Evolutionary conservation across 2,329 filamentous ascomycete genomes (phyloP).

Genomic region (Curvularia eragrostidis): DNA sequence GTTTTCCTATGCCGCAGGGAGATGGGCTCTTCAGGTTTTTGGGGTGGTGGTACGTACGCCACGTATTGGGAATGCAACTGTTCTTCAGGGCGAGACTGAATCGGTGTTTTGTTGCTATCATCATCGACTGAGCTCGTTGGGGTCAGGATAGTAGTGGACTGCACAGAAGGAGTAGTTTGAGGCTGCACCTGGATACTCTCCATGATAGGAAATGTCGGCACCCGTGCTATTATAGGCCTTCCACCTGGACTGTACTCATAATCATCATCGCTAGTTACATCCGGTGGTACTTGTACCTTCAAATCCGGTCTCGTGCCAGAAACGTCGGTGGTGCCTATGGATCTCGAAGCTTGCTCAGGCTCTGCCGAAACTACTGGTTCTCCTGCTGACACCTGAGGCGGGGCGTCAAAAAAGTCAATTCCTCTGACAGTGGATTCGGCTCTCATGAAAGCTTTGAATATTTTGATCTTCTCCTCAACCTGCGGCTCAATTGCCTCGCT

Average conservation of each 20-base stretch:
- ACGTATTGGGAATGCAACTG: constrained; percentile 38
- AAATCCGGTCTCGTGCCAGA: constrained; percentile 24
- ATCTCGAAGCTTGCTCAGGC: constrained; percentile 3
- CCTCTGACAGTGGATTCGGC: constrained; percentile 47
- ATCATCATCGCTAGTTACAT: constrained; percentile 26
- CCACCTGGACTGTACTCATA: constrained; percentile 61
- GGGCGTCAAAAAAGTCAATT: constrained; percentile 52
- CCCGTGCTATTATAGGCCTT: constrained; percentile 53
- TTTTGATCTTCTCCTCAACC: constrained; percentile 61
- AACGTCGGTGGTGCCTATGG: constrained; percentile 12
- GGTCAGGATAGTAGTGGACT: constrained; percentile 42
- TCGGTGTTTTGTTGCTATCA: constrained; percentile 39
- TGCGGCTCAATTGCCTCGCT: constrained; percentile 55
- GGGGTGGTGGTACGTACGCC: constrained; percentile 41
- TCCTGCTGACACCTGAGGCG: constrained; percentile 23
- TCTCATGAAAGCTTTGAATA: constrained; percentile 59
- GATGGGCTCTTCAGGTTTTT: constrained; percentile 17
- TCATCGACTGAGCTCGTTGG: constrained; percentile 47
- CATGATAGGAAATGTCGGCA: constrained; percentile 23
- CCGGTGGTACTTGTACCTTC: constrained; percentile 26
- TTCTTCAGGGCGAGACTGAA: constrained; percentile 42
- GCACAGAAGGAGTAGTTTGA: constrained; percentile 29
- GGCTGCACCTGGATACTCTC: constrained; percentile 22
- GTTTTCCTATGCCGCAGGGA: constrained; percentile 33
- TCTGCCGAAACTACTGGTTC: constrained; percentile 11